These are phyloP conservation scores for Tricholoma sp. DNA, from an alignment of 768 basidiomycete species.

Conservation along the genomic window DNA sequence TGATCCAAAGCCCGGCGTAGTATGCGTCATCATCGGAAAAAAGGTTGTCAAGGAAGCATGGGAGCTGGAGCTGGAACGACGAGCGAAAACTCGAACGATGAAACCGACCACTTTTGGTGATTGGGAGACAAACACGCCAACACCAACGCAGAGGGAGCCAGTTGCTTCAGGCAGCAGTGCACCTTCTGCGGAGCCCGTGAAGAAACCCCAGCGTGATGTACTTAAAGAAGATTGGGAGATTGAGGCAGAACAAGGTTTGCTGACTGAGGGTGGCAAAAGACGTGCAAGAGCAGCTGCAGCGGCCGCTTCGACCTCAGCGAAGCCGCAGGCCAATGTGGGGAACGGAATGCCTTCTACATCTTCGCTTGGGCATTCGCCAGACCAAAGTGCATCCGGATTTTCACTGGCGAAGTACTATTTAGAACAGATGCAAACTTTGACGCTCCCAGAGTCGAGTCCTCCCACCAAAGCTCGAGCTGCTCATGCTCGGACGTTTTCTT, in stretches of 20 bases:
- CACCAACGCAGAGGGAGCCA: background rate
- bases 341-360: constrained; percentile 18
- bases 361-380: constrained; percentile 13
- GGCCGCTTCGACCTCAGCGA: constrained; percentile 14
- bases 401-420: constrained; percentile 57
- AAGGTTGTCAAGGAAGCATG: constrained; percentile 66
- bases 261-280: constrained; percentile 70
- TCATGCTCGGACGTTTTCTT: constrained; percentile 62
- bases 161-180: background rate
- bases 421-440: constrained; percentile 50
- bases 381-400: constrained; percentile 26
- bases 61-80: constrained; percentile 71
- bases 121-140: constrained; percentile 19
- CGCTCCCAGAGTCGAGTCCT: constrained; percentile 56
- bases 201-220: constrained; percentile 26
- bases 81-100: constrained; percentile 35
- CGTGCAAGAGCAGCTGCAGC: constrained; percentile 48
- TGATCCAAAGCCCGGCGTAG: constrained; percentile 46
- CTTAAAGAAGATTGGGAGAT: constrained; percentile 76
- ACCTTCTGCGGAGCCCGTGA: background rate
- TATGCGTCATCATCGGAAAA: constrained; percentile 64
- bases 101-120: constrained; percentile 27
- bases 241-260: constrained; percentile 68
- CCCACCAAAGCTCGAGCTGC: constrained; percentile 38
- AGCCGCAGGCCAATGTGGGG: constrained; percentile 16